Base-by-base conservation (phyloP, 805 yeast genomes). In the Phaffomyces opuntiae region DNA sequence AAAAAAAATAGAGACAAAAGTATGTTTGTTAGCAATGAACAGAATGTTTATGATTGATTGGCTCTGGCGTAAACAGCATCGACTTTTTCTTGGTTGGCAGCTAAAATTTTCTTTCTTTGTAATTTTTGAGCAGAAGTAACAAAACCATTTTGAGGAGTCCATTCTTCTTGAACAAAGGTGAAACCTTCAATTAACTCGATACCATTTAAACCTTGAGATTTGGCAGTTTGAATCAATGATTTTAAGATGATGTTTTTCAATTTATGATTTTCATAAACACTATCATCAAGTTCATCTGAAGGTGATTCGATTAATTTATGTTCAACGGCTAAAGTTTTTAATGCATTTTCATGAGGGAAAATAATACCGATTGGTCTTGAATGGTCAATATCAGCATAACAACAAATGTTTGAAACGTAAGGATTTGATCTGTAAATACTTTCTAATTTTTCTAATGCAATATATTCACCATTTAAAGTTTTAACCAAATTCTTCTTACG, bases 121-220 rank as follows among this genome's bases (percentile, higher is more conserved):
- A 93, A 76, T 70, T 93, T 93, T 69, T 90, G 97, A 25, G 99
- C 99, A 48, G 95, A 81, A 14, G 98, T 89, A 47, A 91, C 95
- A 54, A 71, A 87, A 0, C 96, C 98, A 62, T 80, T 87, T 67
- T 88, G 93, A 38, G 99, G 98, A 36, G 98, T 93, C 98, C 99
- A 93, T 71, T 93, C 99, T 43, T 81, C 91, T 53, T 87, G 90
- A 47, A 81, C 74, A 49, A 93, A 65, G 13, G 84, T 88, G 50
- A 84, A 74, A 54, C 90, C 95, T 53, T 78, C 79, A 47, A 93
- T 62, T 53, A 91, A 72, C 68, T 93, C 98, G 54, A 88, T 90
- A 49, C 96, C 95, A 42, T 67, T 72, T 53, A 93, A 77, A 9
- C 95, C 96, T 63, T 83, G 90, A 17, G 77, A 55, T 66, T 78